Conservation (phyloP, 345 rosid genomes). For the Eutrema yunnanense region DNA sequence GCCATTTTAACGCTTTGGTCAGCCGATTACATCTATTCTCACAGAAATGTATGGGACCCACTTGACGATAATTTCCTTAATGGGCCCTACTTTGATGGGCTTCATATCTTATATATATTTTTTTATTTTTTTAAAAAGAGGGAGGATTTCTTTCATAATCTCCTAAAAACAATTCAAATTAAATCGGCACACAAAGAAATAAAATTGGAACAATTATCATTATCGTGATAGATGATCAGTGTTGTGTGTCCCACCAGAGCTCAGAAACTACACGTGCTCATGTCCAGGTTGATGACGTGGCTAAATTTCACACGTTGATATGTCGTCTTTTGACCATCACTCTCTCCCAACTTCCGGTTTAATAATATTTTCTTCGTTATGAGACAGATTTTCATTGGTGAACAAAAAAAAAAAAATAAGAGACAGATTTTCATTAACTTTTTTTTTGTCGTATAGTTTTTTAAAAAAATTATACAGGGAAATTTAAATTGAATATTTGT, state of each 20-base stretch:
- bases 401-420: no score
- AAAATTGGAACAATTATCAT: not conserved
- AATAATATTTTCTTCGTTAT: not conserved
- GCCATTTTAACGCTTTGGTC: not conserved
- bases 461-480: not conserved
- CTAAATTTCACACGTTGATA: slow-evolving; percentile 26
- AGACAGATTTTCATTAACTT: not conserved
- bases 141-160: not conserved
- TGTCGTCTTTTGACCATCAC: slow-evolving; percentile 23
- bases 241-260: slow-evolving; percentile 25
- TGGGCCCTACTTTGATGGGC: slow-evolving; percentile 24
- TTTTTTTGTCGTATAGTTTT: not conserved
- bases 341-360: slow-evolving; percentile 15
- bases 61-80: not conserved
- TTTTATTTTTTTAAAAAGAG: no score
- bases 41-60: slow-evolving; percentile 11
- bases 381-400: not conserved
- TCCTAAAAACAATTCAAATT: not conserved
- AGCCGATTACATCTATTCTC: not conserved
- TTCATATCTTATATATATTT: not conserved
- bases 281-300: slow-evolving; percentile 47
- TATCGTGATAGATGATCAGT: slow-evolving; percentile 10
- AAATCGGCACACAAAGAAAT: not conserved
- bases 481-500: not conserved
- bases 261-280: slow-evolving; percentile 48